phyloP scores from a whole-genome alignment of 768 basidiomycete species.

The Dacryopinax primogenitus region DNA sequence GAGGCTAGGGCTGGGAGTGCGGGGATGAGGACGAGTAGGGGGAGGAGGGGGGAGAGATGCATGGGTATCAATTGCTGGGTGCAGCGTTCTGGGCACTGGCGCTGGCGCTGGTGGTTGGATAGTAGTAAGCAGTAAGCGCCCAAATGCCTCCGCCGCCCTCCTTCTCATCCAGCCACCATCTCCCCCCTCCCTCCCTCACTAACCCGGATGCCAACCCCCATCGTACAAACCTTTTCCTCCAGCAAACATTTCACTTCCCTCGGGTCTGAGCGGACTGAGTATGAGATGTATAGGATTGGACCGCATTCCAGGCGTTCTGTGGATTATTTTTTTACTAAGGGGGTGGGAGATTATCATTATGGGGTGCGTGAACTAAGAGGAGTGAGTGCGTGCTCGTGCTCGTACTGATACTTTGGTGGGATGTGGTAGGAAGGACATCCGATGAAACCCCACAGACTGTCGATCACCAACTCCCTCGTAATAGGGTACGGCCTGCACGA shows the following conservation, averaged over 20 bases:
- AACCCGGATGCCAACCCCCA: neutral
- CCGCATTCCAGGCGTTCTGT: conserved; percentile 80
- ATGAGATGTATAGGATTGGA: conserved; percentile 24
- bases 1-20: conserved; percentile 36
- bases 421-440: conserved; percentile 77
- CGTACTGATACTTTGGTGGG: conserved; percentile 9
- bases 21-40: conserved; percentile 5
- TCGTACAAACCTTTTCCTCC: neutral
- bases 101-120: neutral
- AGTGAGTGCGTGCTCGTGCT: neutral
- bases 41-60: neutral
- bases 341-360: conserved; percentile 91
- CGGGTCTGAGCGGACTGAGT: neutral
- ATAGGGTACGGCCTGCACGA: conserved; percentile 94
- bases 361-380: conserved; percentile 45
- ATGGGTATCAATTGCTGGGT: too few relatives aligned
- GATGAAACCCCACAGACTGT: conserved; percentile 96
- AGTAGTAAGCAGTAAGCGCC: neutral
- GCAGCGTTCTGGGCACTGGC: neutral
- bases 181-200: neutral
- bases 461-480: conserved; percentile 88
- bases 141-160: neutral
- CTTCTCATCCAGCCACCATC: neutral
- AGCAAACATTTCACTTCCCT: neutral
- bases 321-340: conserved; percentile 91